Evolutionary conservation across 768 basidiomycete species (phyloP), one percentile per base, ranked within the genome.

Genomic region (Rhodosporidiobolus sp.): DNA sequence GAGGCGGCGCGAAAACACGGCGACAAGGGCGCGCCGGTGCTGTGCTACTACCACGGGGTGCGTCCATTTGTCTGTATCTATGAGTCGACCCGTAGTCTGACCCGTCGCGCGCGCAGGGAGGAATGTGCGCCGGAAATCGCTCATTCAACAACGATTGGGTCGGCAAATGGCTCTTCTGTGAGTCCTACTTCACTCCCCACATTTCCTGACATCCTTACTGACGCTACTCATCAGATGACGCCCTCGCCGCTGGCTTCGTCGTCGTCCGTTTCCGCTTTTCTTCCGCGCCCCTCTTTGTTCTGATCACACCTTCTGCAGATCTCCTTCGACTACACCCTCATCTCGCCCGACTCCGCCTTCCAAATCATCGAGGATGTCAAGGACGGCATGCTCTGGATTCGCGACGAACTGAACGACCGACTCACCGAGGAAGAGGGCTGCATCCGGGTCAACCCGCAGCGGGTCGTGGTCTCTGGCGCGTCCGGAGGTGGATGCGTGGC

Each of bases 311-410:
- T 17, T 28, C 26, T 7, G 14, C 56, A 65, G 65, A 35, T 65
- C 10, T 50, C 56, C 19, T 43, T 50, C 65, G 65, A 66, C 56
- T 66, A 66, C 56, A 66, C 65, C 35, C 56, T 66, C 19, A 28
- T 52, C 34, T 49, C 49, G 4, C 65, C 65, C 17, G 46, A 59
- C 30, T 1, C 48, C 3, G 56, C 34, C 12, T 32, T 43, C 17
- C 26, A 52, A 16, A 45, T 59, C 57, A 52, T 66, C 20, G 22
- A 52, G 4, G 65, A 66, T 57, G 56, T 52, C 26, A 20, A 43
- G 20, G 65, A 66, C n/a, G 49, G 34, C 8, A 14, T 58, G 14
- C 5, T n/a, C n/a, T 66, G 50, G 34, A 43, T 66, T 28, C 56
- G 35, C 12, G 56, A 58, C 38, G 34, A 52, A n/a, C 65, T 66